A percentile compares a stretch with the other conserved stretches of the same genome.
Conservation (phyloP, 2,329 filamentous ascomycete species). For the Dactylellina leptospora region DNA sequence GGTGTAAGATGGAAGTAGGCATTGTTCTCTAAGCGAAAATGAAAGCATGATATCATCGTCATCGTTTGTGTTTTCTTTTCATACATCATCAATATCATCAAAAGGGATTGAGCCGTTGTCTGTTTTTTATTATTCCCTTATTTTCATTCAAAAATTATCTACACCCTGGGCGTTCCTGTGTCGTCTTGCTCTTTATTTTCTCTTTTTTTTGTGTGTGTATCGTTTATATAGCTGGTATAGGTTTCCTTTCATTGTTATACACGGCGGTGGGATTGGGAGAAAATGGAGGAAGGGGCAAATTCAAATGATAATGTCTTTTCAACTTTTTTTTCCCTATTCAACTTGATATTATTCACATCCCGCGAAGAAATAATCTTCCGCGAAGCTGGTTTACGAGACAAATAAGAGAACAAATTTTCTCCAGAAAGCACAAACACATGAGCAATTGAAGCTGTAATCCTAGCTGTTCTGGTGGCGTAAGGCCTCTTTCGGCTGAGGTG, state of each 20-base stretch:
- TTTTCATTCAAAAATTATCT: neutral
- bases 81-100: neutral
- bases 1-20: neutral
- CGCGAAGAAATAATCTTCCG: too few species aligned
- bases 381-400: too few species aligned
- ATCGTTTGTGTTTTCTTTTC: neutral
- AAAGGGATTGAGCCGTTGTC: neutral
- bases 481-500: too few species aligned
- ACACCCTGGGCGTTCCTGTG: neutral
- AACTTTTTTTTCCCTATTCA: too few species aligned
- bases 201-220: conserved; percentile 4
- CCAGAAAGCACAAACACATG: too few species aligned
- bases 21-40: neutral
- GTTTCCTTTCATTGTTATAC: conserved; percentile 1
- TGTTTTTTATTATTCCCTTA: neutral
- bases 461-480: too few species aligned
- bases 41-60: neutral
- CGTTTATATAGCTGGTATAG: conserved; percentile 9
- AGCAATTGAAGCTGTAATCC: too few species aligned
- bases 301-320: conserved; percentile 21
- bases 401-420: too few species aligned
- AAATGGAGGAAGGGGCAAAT: neutral
- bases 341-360: too few species aligned
- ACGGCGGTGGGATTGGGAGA: neutral
- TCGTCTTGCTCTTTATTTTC: neutral